Evolutionary conservation across 805 yeast species (phyloP).

Genomic region (Ogataea ganodermae): DNA sequence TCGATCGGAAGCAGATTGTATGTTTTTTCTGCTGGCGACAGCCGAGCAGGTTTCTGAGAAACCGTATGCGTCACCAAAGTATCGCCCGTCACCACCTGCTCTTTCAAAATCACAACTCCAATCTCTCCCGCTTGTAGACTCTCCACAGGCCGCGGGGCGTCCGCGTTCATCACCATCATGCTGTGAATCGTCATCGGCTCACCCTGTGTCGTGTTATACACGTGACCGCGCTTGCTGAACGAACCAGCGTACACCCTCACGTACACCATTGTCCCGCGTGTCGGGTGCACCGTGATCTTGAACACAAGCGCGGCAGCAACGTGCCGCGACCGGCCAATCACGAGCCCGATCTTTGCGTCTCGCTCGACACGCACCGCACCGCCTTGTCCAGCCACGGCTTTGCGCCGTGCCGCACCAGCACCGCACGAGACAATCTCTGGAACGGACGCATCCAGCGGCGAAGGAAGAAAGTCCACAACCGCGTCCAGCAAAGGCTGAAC

Average conservation of each 20-base stretch:
- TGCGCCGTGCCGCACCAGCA: constrained; percentile 20
- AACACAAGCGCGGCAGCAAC: constrained; percentile 82
- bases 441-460: constrained; percentile 63
- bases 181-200: constrained; percentile 63
- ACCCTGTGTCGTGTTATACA: constrained; percentile 71
- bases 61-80: constrained; percentile 69
- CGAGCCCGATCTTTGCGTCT: constrained; percentile 47
- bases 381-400: constrained; percentile 17
- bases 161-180: constrained; percentile 84
- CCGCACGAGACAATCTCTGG: constrained; percentile 50
- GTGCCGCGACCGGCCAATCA: constrained; percentile 57
- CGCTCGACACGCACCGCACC: constrained; percentile 35
- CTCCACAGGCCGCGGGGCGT: constrained; percentile 71
- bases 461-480: constrained; percentile 73
- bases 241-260: constrained; percentile 87
- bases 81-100: constrained; percentile 84
- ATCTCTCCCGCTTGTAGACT: constrained; percentile 75
- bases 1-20: constrained; percentile 71
- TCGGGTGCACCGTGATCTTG: constrained; percentile 85
- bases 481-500: constrained; percentile 94
- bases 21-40: constrained; percentile 40
- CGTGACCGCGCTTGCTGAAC: constrained; percentile 59
- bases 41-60: constrained; percentile 41
- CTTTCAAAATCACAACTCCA: constrained; percentile 82
- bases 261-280: constrained; percentile 79